Evolutionary conservation across 257 asterid genomes (phyloP).

Genomic region (Hygrophila difformis): DNA sequence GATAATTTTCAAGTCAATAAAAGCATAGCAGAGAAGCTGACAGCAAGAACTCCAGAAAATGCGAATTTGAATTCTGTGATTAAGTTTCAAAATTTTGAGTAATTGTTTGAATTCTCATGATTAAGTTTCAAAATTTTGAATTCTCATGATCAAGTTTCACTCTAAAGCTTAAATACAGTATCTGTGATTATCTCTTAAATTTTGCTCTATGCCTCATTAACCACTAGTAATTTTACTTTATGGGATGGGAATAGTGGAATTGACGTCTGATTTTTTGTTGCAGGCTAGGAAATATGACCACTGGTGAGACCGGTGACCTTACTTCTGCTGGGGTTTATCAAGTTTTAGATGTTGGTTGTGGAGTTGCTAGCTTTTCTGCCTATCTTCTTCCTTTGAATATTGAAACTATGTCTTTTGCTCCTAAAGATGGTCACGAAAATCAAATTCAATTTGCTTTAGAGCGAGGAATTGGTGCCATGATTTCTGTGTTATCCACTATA

Average conservation of each 20-base stretch:
- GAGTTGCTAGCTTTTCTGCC: slow-evolving; percentile 97
- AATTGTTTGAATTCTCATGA: too few species aligned
- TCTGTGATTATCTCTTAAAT: neutral
- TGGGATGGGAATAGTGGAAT: neutral
- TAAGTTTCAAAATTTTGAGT: too few species aligned
- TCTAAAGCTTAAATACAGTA: too few species aligned
- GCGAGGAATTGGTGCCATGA: slow-evolving; percentile 86
- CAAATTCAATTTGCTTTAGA: slow-evolving; percentile 93
- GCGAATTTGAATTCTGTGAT: too few species aligned
- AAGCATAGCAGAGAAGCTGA: too few species aligned
- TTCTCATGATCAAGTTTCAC: too few species aligned
- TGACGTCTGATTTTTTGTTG: slow-evolving; percentile 10
- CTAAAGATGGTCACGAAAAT: slow-evolving; percentile 90
- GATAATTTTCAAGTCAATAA: too few species aligned
- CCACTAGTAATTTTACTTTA: neutral
- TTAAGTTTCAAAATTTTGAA: too few species aligned
- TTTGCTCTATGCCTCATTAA: neutral
- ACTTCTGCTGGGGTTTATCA: slow-evolving; percentile 67
- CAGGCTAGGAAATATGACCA: slow-evolving; percentile 94
- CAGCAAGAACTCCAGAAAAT: too few species aligned
- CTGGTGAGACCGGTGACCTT: slow-evolving; percentile 61
- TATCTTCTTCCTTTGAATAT: slow-evolving; percentile 74
- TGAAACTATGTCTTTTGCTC: slow-evolving; percentile 90
- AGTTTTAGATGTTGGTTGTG: slow-evolving; percentile 90
- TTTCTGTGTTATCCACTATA: slow-evolving; percentile 70